These are phyloP conservation scores for Biscutella laevigata DNA, from an alignment of 441 rosid genomes.

Conservation along the genomic window DNA sequence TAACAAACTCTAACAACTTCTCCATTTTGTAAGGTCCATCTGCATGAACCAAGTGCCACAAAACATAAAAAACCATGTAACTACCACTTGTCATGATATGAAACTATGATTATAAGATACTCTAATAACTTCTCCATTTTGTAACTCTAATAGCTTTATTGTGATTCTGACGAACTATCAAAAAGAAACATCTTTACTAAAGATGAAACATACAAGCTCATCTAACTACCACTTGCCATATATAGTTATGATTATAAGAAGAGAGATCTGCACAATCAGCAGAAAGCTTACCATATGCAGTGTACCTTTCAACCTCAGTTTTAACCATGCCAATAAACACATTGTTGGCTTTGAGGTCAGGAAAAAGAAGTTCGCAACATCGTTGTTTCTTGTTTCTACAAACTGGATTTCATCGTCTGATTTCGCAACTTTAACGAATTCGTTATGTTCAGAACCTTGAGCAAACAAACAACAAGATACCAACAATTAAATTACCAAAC, in stretches of 20 bases:
- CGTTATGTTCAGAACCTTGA: constrained; percentile 57
- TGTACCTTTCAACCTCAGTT: constrained; percentile 69
- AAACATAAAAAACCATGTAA: no score
- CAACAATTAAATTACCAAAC: neutral
- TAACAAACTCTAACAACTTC: constrained; percentile 54
- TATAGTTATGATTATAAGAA: neutral
- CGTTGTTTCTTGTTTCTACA: constrained; percentile 34
- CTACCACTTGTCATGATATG: neutral
- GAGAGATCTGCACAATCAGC: neutral
- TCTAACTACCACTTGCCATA: no score
- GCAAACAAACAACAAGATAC: constrained; percentile 6
- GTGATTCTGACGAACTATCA: no score
- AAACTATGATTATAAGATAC: no score
- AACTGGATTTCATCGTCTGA: constrained; percentile 70
- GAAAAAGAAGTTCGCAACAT: constrained; percentile 59
- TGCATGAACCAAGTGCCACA: no score
- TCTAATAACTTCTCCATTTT: no score
- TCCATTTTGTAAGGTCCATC: constrained; percentile 49
- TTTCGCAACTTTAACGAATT: constrained; percentile 64
- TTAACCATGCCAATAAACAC: constrained; percentile 67
- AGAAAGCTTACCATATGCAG: constrained; percentile 52
- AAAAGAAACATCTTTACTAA: no score
- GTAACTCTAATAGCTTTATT: no score
- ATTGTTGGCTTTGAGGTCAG: constrained; percentile 32
- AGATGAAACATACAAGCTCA: no score